Evolutionary conservation across 805 yeast genomes (phyloP).

Genomic region (Nakazawaea sp.): DNA sequence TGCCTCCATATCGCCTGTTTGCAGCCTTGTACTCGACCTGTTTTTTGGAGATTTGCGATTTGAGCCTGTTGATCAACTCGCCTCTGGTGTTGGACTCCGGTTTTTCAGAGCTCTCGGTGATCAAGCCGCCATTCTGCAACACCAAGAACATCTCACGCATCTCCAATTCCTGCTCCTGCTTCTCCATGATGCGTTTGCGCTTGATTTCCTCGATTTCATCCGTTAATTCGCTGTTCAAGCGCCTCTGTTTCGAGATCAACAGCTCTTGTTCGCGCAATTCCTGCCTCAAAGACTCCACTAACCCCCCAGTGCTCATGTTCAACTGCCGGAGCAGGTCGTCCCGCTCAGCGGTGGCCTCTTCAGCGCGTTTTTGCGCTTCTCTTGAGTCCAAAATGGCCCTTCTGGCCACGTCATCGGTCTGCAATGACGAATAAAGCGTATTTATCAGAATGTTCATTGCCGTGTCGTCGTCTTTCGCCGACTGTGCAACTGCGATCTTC

Average conservation of each 20-base stretch:
- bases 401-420: constrained; percentile 81
- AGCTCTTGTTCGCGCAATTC: constrained; percentile 60
- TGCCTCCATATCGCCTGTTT: constrained; percentile 30
- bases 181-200: constrained; percentile 51
- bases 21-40: constrained; percentile 30
- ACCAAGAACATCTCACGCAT: constrained; percentile 66
- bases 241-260: constrained; percentile 50
- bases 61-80: constrained; percentile 32
- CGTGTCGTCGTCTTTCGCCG: constrained; percentile 50
- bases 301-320: constrained; percentile 67
- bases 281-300: constrained; percentile 50
- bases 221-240: constrained; percentile 54
- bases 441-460: constrained; percentile 75
- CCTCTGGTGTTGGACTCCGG: constrained; percentile 24
- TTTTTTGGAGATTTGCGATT: constrained; percentile 37
- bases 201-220: constrained; percentile 59
- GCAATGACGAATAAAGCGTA: constrained; percentile 59
- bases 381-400: constrained; percentile 50
- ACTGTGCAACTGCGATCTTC: constrained; percentile 41
- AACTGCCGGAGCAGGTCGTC: constrained; percentile 21
- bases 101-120: constrained; percentile 23
- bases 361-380: constrained; percentile 29
- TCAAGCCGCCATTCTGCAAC: constrained; percentile 34
- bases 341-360: constrained; percentile 37
- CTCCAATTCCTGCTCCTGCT: constrained; percentile 71